Conservation (phyloP, 2,329 filamentous ascomycete species). For the Stemphylium lycopersici region DNA sequence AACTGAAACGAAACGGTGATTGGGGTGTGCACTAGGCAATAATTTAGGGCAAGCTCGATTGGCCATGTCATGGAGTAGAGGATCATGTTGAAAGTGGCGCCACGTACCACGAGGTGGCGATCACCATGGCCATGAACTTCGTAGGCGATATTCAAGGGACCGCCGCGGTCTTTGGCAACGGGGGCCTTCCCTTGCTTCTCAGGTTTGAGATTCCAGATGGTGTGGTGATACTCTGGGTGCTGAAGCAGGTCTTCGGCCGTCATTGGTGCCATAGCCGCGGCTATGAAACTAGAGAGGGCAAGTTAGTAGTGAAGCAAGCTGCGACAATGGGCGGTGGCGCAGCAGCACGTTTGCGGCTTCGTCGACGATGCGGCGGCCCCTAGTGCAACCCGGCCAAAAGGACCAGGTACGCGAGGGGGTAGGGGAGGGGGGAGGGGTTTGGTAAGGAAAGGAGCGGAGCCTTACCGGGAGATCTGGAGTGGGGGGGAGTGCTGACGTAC, state of each 20-base stretch:
- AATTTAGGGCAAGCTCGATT: conserved; percentile 16
- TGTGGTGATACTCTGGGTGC: conserved; percentile 70
- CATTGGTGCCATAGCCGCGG: conserved; percentile 41
- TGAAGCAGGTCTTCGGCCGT: conserved; percentile 64
- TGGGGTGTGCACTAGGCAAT: conserved; percentile 10
- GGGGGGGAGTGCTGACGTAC: too few species aligned
- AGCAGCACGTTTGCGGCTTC: conserved; percentile 5
- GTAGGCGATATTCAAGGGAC: conserved; percentile 77
- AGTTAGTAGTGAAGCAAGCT: conserved; percentile 14
- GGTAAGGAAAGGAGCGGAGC: too few species aligned
- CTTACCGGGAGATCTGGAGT: too few species aligned
- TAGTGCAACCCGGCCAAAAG: too few species aligned
- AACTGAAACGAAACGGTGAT: conserved; percentile 46
- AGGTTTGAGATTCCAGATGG: conserved; percentile 73
- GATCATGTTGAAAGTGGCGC: conserved; percentile 20
- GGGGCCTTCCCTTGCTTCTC: conserved; percentile 64
- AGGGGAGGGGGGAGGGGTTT: too few species aligned
- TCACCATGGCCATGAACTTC: conserved; percentile 80
- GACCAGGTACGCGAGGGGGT: too few species aligned
- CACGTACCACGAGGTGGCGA: conserved; percentile 73
- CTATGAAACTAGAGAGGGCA: conserved; percentile 4
- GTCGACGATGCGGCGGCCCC: too few species aligned
- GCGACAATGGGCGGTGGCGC: conserved; percentile 23
- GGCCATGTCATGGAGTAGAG: conserved; percentile 20
- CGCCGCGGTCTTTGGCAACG: conserved; percentile 73